Conservation (phyloP, 2,329 filamentous ascomycete species). For the Cladophialophora yegresii region DNA sequence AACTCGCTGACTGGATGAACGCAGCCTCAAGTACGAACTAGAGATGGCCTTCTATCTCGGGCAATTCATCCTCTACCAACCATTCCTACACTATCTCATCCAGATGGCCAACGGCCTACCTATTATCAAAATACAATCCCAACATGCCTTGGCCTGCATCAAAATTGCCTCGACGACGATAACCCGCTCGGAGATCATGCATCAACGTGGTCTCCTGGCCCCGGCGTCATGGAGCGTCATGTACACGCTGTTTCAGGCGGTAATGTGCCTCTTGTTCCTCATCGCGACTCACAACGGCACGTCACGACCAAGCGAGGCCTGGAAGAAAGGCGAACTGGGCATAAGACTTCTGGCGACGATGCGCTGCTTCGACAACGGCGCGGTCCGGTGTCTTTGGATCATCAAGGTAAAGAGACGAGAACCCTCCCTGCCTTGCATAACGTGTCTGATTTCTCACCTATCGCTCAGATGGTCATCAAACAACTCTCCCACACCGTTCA, state of each 20-base stretch:
- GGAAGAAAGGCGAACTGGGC: slow-evolving; percentile 30
- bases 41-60: slow-evolving; percentile 30
- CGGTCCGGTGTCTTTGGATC: slow-evolving; percentile 25
- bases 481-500: slow-evolving; percentile 34
- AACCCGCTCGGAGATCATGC: slow-evolving; percentile 25
- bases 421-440: neutral
- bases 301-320: slow-evolving; percentile 34
- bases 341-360: slow-evolving; percentile 29
- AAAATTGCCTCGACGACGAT: slow-evolving; percentile 32
- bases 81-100: slow-evolving; percentile 34
- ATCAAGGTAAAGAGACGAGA: slow-evolving; percentile 22
- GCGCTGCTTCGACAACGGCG: slow-evolving; percentile 29
- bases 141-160: slow-evolving; percentile 33
- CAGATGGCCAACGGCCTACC: slow-evolving; percentile 66
- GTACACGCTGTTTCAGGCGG: slow-evolving; percentile 34
- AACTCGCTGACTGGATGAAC: neutral
- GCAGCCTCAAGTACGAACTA: slow-evolving; percentile 28
- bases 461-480: slow-evolving; percentile 30
- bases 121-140: slow-evolving; percentile 62
- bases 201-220: slow-evolving; percentile 24
- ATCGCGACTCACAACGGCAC: slow-evolving; percentile 34
- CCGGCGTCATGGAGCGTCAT: slow-evolving; percentile 28
- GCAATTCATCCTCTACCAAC: slow-evolving; percentile 30
- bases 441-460: too few relatives aligned
- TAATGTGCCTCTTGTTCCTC: slow-evolving; percentile 32